Evolutionary conservation across 139 green algal species (phyloP).

Genomic region (Astrephomene gubernaculifera): DNA sequence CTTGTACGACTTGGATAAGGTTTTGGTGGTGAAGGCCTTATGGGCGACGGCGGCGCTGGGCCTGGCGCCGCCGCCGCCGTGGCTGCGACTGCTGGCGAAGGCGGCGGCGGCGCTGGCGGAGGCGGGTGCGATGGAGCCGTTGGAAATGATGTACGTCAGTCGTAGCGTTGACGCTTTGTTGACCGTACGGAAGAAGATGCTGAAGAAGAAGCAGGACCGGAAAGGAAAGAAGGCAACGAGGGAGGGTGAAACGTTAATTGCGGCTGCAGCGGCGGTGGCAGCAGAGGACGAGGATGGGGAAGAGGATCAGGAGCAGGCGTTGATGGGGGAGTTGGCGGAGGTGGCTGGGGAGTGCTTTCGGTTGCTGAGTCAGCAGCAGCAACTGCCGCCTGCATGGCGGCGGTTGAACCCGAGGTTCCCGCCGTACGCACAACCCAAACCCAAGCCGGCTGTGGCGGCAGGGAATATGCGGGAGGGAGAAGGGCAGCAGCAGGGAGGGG

Average conservation of each 20-base stretch:
- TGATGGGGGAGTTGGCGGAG: not conserved
- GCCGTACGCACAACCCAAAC: conserved; percentile 26
- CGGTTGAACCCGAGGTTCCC: conserved; percentile 20
- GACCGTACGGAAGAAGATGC: too few species aligned
- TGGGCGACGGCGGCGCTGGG: conserved; percentile 10
- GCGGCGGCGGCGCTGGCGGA: not conserved
- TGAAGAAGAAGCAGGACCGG: too few species aligned
- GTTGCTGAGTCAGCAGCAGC: not conserved
- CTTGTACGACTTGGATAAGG: not conserved
- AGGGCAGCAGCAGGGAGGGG: too few species aligned
- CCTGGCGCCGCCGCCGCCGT: conserved; percentile 3
- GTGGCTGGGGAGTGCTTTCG: conserved; percentile 4
- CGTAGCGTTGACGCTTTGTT: conserved; percentile 24
- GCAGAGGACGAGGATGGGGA: not conserved
- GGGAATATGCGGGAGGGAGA: too few species aligned
- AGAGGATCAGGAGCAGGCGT: not conserved
- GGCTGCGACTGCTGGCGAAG: not conserved
- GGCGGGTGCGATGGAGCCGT: not conserved
- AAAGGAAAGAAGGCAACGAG: too few species aligned
- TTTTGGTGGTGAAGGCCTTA: conserved; percentile 25
- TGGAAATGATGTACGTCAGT: conserved; percentile 29
- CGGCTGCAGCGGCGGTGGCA: too few species aligned
- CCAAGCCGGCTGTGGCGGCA: too few species aligned
- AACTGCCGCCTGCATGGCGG: conserved; percentile 6
- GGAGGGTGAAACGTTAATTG: too few species aligned